phyloP scores from a whole-genome alignment of 768 basidiomycete species.

The Hemileccinum rubropunctum region DNA sequence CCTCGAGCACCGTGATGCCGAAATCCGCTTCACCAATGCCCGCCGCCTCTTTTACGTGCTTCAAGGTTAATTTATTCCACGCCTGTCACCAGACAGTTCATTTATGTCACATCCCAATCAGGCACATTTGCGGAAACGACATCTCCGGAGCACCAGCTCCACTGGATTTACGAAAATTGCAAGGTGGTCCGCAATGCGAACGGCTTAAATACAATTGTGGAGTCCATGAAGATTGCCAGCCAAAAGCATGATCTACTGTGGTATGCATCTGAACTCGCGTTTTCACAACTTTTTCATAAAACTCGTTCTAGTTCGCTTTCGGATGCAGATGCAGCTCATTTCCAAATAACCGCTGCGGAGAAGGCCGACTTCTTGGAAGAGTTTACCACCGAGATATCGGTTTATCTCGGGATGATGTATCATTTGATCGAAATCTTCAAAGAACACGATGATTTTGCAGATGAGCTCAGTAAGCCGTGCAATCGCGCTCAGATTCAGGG shows the following conservation, averaged over 20 bases:
- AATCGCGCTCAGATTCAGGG: not conserved
- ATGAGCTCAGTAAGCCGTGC: slow-evolving; percentile 82
- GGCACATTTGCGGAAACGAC: slow-evolving; percentile 90
- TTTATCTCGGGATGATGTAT: slow-evolving; percentile 94
- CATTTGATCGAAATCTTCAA: slow-evolving; percentile 93
- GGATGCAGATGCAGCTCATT: slow-evolving; percentile 69
- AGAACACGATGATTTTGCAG: slow-evolving; percentile 91
- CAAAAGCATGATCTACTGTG: slow-evolving; percentile 83
- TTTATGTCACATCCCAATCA: slow-evolving; percentile 29
- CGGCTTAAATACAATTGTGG: slow-evolving; percentile 78
- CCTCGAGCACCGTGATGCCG: slow-evolving; percentile 82
- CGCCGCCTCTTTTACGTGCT: slow-evolving; percentile 86
- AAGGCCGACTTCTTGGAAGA: slow-evolving; percentile 83
- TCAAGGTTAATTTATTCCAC: slow-evolving; percentile 58
- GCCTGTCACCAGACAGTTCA: not conserved
- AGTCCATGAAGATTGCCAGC: slow-evolving; percentile 87
- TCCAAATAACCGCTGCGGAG: slow-evolving; percentile 68
- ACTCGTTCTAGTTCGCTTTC: slow-evolving; percentile 58
- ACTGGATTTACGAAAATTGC: slow-evolving; percentile 94
- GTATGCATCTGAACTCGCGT: slow-evolving; percentile 35
- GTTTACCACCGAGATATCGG: slow-evolving; percentile 86
- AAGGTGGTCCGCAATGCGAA: slow-evolving; percentile 81
- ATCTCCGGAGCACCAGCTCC: slow-evolving; percentile 91
- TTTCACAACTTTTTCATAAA: slow-evolving; percentile 1
- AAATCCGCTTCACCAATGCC: slow-evolving; percentile 83